A percentile compares a stretch with the other conserved stretches of the same genome.
phyloP scores from a whole-genome alignment of 1,139 yeast species.

The Kurtzmaniella quercitrusa region DNA sequence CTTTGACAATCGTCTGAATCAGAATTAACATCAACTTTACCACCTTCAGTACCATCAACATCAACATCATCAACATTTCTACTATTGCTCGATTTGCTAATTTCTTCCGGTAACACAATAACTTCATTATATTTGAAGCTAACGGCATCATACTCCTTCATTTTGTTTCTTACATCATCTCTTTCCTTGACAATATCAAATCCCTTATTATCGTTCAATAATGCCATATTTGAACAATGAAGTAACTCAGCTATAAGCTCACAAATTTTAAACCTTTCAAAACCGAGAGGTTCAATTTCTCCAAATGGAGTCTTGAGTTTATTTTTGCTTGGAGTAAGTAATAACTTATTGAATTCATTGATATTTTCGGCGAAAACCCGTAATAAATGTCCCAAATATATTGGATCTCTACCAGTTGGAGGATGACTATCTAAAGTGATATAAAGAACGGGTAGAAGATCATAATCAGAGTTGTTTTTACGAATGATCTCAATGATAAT shows the following conservation, averaged over 20 bases:
- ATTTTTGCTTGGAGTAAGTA: slow-evolving; percentile 17
- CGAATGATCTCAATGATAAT: slow-evolving; percentile 92
- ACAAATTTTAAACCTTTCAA: slow-evolving; percentile 91
- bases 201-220: slow-evolving; percentile 82
- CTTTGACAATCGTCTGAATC: slow-evolving; percentile 9
- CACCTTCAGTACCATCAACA: slow-evolving; percentile 12
- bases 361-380: slow-evolving; percentile 75
- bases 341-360: slow-evolving; percentile 51
- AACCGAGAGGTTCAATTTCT: slow-evolving; percentile 80
- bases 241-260: slow-evolving; percentile 91
- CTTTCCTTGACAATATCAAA: slow-evolving; percentile 73
- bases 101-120: slow-evolving; percentile 31
- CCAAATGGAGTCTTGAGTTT: slow-evolving; percentile 55
- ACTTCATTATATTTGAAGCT: slow-evolving; percentile 47
- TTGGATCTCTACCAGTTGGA: slow-evolving; percentile 92
- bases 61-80: slow-evolving; percentile 7
- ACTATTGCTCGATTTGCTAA: slow-evolving; percentile 13
- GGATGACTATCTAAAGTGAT: slow-evolving; percentile 90
- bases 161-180: slow-evolving; percentile 57
- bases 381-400: slow-evolving; percentile 84
- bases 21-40: slow-evolving; percentile 4
- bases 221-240: slow-evolving; percentile 96
- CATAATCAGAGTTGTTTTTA: slow-evolving; percentile 94
- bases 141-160: slow-evolving; percentile 44
- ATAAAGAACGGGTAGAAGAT: slow-evolving; percentile 80